Evolutionary conservation across 345 rosid species (phyloP), one percentile per base, ranked within the genome.

Genomic region (Psidium friedrichsthalianum): DNA sequence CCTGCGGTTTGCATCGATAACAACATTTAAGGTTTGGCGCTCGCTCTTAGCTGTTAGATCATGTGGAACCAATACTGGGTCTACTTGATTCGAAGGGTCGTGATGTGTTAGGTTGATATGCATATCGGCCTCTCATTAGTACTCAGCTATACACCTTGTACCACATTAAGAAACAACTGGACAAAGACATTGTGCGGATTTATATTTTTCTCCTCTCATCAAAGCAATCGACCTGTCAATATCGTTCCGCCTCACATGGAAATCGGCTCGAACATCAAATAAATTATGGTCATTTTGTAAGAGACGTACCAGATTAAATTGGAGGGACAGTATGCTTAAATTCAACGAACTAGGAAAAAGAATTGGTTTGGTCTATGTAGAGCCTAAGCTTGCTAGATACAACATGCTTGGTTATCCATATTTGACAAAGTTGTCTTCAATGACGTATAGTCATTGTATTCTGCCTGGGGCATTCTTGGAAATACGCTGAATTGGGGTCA

Each of bases 1-100:
- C 95, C 98, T 96, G 95, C 82, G 74, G 21, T 74, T 61, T 29
- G 57, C 85, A 81, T 24, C 81, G 86, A 86, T 42, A 5, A 83
- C 58, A 93, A 89, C 85, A 16, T 0, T 64, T 29, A 64, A 64
- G 36, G 36, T 61, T 15, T 0, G 2, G 1, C 18, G 44, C 76
- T 32, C 8, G 76, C 42, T 8, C 42, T 64, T 16, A 9, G 47
- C 47, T 25, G 47, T 20, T 25, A 0, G 80, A 36, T 69, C 22
- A 69, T 18, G 78, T 36, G 78, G 47, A 36, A 40, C 24, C 44
- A 16, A 1, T 36, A 4, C 7, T 3, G 76, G 40, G 20, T 29
- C 6, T 32, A 8, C 78, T 69, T 32, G 44, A 69, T 8, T 32
- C 78, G 22, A 69, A 36, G 78, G 78, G 47, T 1, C 8, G 24